Evolutionary conservation across 345 rosid genomes (phyloP).

Genomic region (Citrus mangshanensis): DNA sequence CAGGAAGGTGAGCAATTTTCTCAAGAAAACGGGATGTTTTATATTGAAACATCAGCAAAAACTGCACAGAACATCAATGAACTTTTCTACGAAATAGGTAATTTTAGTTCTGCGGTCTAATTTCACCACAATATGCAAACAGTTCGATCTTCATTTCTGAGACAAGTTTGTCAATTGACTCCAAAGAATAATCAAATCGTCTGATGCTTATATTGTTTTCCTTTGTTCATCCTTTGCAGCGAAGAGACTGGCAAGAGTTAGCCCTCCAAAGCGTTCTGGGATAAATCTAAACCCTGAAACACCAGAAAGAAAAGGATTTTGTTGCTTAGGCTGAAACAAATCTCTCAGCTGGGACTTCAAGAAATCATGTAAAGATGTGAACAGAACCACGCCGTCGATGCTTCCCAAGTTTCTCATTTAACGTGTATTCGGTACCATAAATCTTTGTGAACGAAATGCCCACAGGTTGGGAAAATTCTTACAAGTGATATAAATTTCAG

Average conservation of each 20-base stretch:
- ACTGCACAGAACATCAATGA: conserved; percentile 64
- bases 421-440: not conserved
- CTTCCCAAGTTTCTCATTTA: not conserved
- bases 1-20: conserved; percentile 71
- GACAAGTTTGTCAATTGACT: not conserved
- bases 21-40: conserved; percentile 54
- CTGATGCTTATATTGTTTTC: not conserved
- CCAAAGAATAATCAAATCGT: not conserved
- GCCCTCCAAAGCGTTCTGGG: conserved; percentile 40
- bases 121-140: not conserved
- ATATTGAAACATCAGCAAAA: conserved; percentile 71
- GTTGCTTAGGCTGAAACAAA: conserved; percentile 44
- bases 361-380: not conserved
- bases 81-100: conserved; percentile 74
- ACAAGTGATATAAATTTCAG: not conserved
- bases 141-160: not conserved
- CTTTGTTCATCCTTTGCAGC: conserved; percentile 31
- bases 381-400: not conserved
- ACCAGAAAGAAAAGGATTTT: conserved; percentile 28
- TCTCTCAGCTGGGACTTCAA: not conserved
- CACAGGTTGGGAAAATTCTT: not conserved
- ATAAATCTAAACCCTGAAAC: conserved; percentile 36
- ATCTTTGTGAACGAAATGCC: conserved; percentile 2
- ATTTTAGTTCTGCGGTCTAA: not conserved
- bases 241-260: conserved; percentile 43